These are phyloP conservation scores for Euclidium syriacum DNA, from an alignment of 345 rosid species.

Conservation along the genomic window DNA sequence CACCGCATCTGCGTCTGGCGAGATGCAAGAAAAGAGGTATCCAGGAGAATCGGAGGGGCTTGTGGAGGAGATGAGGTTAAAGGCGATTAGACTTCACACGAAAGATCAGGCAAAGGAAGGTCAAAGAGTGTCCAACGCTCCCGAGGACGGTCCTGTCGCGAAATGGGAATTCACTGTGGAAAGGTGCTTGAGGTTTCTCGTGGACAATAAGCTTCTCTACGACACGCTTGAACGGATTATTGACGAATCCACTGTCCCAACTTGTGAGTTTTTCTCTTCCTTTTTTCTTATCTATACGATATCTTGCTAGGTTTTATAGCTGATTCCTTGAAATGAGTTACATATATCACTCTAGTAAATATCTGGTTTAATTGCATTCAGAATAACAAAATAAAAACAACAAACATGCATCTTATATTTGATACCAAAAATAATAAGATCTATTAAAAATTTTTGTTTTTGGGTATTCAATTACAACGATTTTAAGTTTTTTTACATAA, in stretches of 20 bases:
- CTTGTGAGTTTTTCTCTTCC: slow-evolving; percentile 50
- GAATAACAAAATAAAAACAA: too few species aligned
- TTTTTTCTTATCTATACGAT: too few species aligned
- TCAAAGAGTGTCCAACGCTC: slow-evolving; percentile 63
- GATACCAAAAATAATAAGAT: too few species aligned
- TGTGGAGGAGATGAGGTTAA: slow-evolving; percentile 99
- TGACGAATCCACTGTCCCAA: slow-evolving; percentile 53
- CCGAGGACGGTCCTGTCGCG: slow-evolving; percentile 55
- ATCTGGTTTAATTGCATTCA: too few species aligned
- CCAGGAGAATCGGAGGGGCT: slow-evolving; percentile 92
- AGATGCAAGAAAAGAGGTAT: slow-evolving; percentile 66
- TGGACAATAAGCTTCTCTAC: slow-evolving; percentile 87
- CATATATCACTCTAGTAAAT: too few species aligned
- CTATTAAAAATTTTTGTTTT: too few species aligned
- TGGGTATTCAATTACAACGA: too few species aligned
- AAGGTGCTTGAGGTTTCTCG: slow-evolving; percentile 82
- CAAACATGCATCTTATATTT: too few species aligned
- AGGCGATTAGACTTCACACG: slow-evolving; percentile 88
- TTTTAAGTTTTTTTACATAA: too few species aligned
- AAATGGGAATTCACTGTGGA: slow-evolving; percentile 80
- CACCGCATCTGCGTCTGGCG: slow-evolving; percentile 56
- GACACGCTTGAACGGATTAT: slow-evolving; percentile 80
- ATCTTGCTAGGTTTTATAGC: too few species aligned
- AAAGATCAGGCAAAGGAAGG: slow-evolving; percentile 89
- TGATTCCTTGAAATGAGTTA: too few species aligned